phyloP scores from a whole-genome alignment of 2,329 filamentous ascomycete species.

The Magnaporthales sp. region DNA sequence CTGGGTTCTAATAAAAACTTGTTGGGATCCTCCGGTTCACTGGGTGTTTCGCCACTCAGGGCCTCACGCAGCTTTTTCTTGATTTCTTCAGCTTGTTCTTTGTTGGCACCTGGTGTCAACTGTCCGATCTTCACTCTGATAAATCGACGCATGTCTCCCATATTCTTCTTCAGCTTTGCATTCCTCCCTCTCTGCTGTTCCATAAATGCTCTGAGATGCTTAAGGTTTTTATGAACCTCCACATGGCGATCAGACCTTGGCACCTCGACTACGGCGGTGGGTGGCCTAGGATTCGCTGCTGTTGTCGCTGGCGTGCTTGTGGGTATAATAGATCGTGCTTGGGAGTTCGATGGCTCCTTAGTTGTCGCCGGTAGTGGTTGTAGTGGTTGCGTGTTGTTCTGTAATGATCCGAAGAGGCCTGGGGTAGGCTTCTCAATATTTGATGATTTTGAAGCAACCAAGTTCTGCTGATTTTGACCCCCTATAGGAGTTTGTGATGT shows the following conservation, averaged over 20 bases:
- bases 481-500: background rate
- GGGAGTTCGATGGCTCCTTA: background rate
- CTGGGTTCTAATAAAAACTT: constrained; percentile 35
- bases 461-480: background rate
- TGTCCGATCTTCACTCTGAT: constrained; percentile 68
- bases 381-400: background rate
- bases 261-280: constrained; percentile 5
- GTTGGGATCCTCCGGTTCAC: constrained; percentile 39
- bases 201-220: constrained; percentile 39
- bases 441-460: background rate
- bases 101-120: constrained; percentile 11
- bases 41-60: constrained; percentile 36
- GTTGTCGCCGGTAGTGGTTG: background rate
- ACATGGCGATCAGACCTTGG: constrained; percentile 32
- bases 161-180: constrained; percentile 49
- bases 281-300: constrained; percentile 1
- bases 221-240: constrained; percentile 61
- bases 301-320: background rate
- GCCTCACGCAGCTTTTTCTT: constrained; percentile 41
- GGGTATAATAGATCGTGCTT: background rate
- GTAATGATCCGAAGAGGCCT: background rate
- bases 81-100: constrained; percentile 28
- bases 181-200: constrained; percentile 45
- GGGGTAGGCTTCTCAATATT: background rate
- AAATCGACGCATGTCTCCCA: constrained; percentile 64